Evolutionary conservation across 2,329 filamentous ascomycete genomes (phyloP).

Genomic region (Neofusicoccum umdonicola): DNA sequence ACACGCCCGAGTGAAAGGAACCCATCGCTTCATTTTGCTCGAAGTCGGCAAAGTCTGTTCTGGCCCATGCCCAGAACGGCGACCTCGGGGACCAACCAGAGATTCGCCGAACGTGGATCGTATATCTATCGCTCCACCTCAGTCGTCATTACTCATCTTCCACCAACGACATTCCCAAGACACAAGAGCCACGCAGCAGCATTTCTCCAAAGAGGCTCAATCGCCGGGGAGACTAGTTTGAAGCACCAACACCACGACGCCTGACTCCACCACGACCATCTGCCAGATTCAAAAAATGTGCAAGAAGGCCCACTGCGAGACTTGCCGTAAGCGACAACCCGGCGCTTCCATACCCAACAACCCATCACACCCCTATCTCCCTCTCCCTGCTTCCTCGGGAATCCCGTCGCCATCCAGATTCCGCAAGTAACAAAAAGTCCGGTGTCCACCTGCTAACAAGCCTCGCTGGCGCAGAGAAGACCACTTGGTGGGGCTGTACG

Average conservation of each 20-base stretch:
- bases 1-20: not conserved
- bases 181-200: not conserved
- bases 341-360: not conserved
- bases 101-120: conserved; percentile 3
- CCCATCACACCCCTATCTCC: not conserved
- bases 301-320: conserved; percentile 60
- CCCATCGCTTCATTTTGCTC: not conserved
- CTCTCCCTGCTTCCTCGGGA: conserved; percentile 4
- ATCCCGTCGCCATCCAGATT: not conserved
- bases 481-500: conserved; percentile 62
- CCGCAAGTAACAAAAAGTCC: not conserved
- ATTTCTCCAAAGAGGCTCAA: not conserved
- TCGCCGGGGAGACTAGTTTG: not conserved
- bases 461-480: conserved; percentile 47
- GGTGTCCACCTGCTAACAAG: not conserved
- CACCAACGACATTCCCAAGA: not conserved
- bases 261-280: conserved; percentile 18
- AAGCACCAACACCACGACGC: not conserved
- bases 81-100: conserved; percentile 1
- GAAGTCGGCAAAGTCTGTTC: not conserved
- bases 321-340: conserved; percentile 55
- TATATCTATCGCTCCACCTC: conserved; percentile 12
- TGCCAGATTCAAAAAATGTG: conserved; percentile 54
- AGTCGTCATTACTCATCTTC: not conserved
- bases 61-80: conserved; percentile 1